These are phyloP conservation scores for Albatrellus ellisii DNA, from an alignment of 768 basidiomycete genomes.

Conservation along the genomic window DNA sequence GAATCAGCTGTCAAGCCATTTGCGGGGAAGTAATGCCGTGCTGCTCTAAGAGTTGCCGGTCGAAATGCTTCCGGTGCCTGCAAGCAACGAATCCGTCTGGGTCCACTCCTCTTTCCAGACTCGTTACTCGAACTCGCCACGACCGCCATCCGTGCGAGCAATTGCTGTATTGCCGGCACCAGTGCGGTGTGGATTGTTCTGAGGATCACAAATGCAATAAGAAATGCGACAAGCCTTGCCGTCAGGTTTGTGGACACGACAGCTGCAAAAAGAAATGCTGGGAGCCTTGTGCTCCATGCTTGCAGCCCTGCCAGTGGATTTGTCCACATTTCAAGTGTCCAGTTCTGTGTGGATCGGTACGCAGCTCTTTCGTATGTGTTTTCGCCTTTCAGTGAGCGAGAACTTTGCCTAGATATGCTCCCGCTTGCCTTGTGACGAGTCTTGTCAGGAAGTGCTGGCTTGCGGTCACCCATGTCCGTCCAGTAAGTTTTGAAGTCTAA, in stretches of 20 bases:
- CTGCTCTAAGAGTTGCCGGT: conserved; percentile 19
- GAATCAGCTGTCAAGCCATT: conserved; percentile 13
- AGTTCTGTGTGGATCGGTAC: conserved; percentile 25
- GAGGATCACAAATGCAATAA: conserved; percentile 18
- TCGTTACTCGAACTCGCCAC: conserved; percentile 13
- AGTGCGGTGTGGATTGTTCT: conserved; percentile 19
- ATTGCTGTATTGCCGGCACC: conserved; percentile 20
- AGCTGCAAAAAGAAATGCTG: conserved; percentile 20
- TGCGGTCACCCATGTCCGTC: conserved; percentile 29
- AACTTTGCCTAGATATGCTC: conserved; percentile 22
- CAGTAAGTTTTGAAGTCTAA: conserved; percentile 14
- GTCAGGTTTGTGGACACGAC: conserved; percentile 19
- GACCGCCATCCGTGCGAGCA: conserved; percentile 20
- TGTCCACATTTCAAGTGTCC: conserved; percentile 25
- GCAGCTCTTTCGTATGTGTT: conserved; percentile 2
- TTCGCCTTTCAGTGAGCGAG: background rate
- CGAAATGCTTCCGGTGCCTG: conserved; percentile 21
- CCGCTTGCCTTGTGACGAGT: conserved; percentile 24
- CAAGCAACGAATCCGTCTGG: conserved; percentile 1
- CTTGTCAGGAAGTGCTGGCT: conserved; percentile 17
- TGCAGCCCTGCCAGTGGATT: conserved; percentile 22
- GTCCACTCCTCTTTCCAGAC: background rate
- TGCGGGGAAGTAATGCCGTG: conserved; percentile 19
- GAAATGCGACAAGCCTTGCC: conserved; percentile 16
- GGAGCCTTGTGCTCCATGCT: conserved; percentile 21